These are phyloP conservation scores for Platanus orientalis DNA, from an alignment of 164 flowering plant genomes.

Conservation along the genomic window DNA sequence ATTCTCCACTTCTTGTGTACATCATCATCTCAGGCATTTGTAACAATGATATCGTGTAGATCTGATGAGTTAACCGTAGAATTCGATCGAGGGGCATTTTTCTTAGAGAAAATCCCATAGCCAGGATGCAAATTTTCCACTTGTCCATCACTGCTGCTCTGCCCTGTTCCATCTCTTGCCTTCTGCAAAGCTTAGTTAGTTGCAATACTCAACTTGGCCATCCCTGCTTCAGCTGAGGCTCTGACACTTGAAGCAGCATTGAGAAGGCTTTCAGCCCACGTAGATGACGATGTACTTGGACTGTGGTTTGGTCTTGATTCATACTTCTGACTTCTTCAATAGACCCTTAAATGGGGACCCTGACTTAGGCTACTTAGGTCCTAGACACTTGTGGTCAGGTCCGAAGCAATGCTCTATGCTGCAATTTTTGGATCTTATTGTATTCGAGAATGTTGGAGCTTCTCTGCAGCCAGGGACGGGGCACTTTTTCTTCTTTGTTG, in stretches of 20 bases:
- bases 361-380: slow-evolving; percentile 62
- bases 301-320: slow-evolving; percentile 26
- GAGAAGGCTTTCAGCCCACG: slow-evolving; percentile 56
- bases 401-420: slow-evolving; percentile 76
- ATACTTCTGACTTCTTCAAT: slow-evolving; percentile 47
- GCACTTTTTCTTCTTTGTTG: slow-evolving; percentile 75
- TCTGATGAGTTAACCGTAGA: background rate
- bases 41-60: slow-evolving; percentile 6
- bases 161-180: slow-evolving; percentile 37
- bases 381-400: slow-evolving; percentile 84
- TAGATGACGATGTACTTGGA: slow-evolving; percentile 41
- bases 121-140: slow-evolving; percentile 63
- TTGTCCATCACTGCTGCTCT: slow-evolving; percentile 34
- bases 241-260: slow-evolving; percentile 68
- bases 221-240: slow-evolving; percentile 80
- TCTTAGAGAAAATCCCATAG: slow-evolving; percentile 32
- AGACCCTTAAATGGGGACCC: slow-evolving; percentile 47
- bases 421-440: slow-evolving; percentile 82
- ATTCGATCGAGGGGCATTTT: slow-evolving; percentile 5
- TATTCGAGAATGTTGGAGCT: slow-evolving; percentile 77
- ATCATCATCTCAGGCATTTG: slow-evolving; percentile 8
- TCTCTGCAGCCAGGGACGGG: slow-evolving; percentile 85
- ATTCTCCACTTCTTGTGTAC: slow-evolving; percentile 3
- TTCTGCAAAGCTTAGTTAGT: slow-evolving; percentile 51
- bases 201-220: slow-evolving; percentile 63